A percentile compares a stretch with the other conserved stretches of the same genome.
Conservation (phyloP, 306 rosid genomes). For the Malus fusca region DNA sequence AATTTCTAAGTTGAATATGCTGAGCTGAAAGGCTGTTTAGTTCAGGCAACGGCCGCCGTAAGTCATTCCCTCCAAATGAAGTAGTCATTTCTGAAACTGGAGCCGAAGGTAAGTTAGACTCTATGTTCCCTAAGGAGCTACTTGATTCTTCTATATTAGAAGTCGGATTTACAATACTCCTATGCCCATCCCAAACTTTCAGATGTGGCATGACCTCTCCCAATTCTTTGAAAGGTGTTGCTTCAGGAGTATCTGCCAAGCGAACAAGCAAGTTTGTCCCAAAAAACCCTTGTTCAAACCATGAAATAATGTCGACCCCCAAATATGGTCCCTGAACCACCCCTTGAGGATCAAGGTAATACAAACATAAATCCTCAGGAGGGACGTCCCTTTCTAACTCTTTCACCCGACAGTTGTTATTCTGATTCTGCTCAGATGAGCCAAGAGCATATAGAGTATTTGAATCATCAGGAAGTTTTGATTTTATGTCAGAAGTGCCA, state of each 20-base stretch:
- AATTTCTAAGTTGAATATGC: slow-evolving; percentile 24
- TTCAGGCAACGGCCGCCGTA: slow-evolving; percentile 16
- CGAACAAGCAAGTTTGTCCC: slow-evolving; percentile 57
- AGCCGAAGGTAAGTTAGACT: slow-evolving; percentile 21
- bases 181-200: slow-evolving; percentile 19
- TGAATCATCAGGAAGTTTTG: slow-evolving; percentile 30
- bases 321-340: slow-evolving; percentile 47
- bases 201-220: slow-evolving; percentile 51
- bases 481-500: slow-evolving; percentile 16
- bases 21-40: slow-evolving; percentile 24
- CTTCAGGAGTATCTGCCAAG: slow-evolving; percentile 42
- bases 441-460: slow-evolving; percentile 22
- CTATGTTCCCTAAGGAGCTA: slow-evolving; percentile 21
- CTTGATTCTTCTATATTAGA: slow-evolving; percentile 25
- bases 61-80: slow-evolving; percentile 21
- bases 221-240: slow-evolving; percentile 36
- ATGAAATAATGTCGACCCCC: slow-evolving; percentile 49
- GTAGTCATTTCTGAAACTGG: slow-evolving; percentile 19
- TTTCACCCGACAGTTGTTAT: slow-evolving; percentile 12
- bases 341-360: slow-evolving; percentile 63
- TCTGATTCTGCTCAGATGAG: slow-evolving; percentile 23
- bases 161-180: slow-evolving; percentile 14
- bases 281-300: slow-evolving; percentile 60
- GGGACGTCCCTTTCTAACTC: slow-evolving; percentile 17
- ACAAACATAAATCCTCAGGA: slow-evolving; percentile 36